Percentiles rank a stretch among this genome's conserved stretches.
Conservation (phyloP, 352 stramenopile genomes). For the Aphanomyces invadans region DNA sequence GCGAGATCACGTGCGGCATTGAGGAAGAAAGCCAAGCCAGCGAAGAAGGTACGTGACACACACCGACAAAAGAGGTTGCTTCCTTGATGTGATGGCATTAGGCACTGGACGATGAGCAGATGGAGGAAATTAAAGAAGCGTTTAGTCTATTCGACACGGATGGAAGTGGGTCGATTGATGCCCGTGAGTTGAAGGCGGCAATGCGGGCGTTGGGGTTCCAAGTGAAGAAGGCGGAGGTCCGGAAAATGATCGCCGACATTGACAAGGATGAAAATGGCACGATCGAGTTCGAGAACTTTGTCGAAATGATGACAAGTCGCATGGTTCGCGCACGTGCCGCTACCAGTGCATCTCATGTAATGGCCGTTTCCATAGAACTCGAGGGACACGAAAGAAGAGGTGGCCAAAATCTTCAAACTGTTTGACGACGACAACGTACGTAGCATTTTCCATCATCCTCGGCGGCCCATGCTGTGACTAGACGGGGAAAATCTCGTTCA, state of each 20-base stretch:
- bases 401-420: slow-evolving; percentile 92
- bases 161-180: slow-evolving; percentile 85
- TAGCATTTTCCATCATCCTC: neutral
- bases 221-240: slow-evolving; percentile 89
- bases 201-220: slow-evolving; percentile 92
- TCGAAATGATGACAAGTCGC: slow-evolving; percentile 92
- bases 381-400: slow-evolving; percentile 85
- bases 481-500: slow-evolving; percentile 92
- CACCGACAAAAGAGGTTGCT: too few relatives aligned
- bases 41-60: slow-evolving; percentile 72
- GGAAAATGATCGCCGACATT: slow-evolving; percentile 89
- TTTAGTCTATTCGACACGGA: slow-evolving; percentile 93
- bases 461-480: neutral
- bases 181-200: slow-evolving; percentile 90
- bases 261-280: slow-evolving; percentile 88
- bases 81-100: too few relatives aligned
- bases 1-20: slow-evolving; percentile 49
- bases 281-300: slow-evolving; percentile 90
- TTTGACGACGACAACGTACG: slow-evolving; percentile 88
- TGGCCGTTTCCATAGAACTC: slow-evolving; percentile 57
- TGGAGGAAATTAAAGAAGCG: slow-evolving; percentile 91
- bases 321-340: slow-evolving; percentile 43
- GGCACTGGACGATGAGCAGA: slow-evolving; percentile 85
- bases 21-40: slow-evolving; percentile 42
- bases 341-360: too few relatives aligned